Evolutionary conservation across 306 rosid genomes (phyloP).

Genomic region (Glycine tomentella): DNA sequence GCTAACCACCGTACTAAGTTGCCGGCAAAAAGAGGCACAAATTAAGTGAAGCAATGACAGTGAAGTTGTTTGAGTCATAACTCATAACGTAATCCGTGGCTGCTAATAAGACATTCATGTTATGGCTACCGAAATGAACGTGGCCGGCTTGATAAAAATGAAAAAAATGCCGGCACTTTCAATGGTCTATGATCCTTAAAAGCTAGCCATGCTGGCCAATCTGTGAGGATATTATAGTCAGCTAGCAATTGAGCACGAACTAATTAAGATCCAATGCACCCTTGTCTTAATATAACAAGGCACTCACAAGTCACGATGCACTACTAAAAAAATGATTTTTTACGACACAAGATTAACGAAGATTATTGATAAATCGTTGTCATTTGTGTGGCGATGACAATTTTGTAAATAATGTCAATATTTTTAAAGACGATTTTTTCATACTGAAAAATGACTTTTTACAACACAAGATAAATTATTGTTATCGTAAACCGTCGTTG

Average conservation of each 20-base stretch:
- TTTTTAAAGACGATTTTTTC: no score
- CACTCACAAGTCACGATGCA: slow-evolving; percentile 48
- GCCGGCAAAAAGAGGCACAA: slow-evolving; percentile 71
- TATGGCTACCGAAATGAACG: slow-evolving; percentile 35
- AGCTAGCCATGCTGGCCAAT: slow-evolving; percentile 51
- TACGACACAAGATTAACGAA: no score
- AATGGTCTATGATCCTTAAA: slow-evolving; percentile 10
- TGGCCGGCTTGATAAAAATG: slow-evolving; percentile 51
- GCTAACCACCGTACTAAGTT: slow-evolving; percentile 57
- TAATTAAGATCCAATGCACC: slow-evolving; percentile 51
- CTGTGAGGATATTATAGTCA: slow-evolving; percentile 45
- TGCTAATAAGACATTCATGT: slow-evolving; percentile 58
- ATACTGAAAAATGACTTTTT: no score
- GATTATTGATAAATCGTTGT: no score
- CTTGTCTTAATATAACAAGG: slow-evolving; percentile 51
- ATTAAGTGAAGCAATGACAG: slow-evolving; percentile 43
- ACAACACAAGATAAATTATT: no score
- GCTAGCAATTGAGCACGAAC: slow-evolving; percentile 21
- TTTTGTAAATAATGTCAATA: no score
- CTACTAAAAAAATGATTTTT: no score
- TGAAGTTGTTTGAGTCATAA: not conserved
- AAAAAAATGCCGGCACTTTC: slow-evolving; percentile 52
- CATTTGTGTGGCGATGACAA: no score
- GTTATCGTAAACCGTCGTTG: no score
- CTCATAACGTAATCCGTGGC: slow-evolving; percentile 15